Evolutionary conservation across 495 filamentous ascomycete species (phyloP), one percentile per base, ranked within the genome.

Genomic region (Letharia columbiana): DNA sequence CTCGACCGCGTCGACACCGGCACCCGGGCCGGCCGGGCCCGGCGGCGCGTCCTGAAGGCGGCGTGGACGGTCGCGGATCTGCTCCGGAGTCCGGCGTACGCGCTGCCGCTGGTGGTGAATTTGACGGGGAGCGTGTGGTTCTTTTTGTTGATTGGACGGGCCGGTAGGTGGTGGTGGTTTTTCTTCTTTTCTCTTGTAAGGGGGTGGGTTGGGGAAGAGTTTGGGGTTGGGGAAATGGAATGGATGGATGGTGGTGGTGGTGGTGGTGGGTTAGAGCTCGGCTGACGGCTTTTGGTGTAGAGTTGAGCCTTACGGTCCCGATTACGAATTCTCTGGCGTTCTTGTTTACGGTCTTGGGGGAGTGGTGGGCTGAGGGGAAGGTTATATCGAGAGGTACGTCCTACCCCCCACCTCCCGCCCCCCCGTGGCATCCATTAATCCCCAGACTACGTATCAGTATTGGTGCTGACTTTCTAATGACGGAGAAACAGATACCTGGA

Each of bases 61-160:
- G 80, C 87, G 63, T 93, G 88, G 71, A 91, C 85, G 18, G 88
- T 93, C 20, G 68, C 86, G 11, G 94, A 96, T 74, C 76, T 97
- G 70, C 76, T 98, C 15, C 77, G 82, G 57, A 91, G 89, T 65
- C 91, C 91, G 58, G 83, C 83, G 37, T 98, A 98, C 75, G 88
- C 91, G 15, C 73, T 96, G 45, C 93, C 93, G 37, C 73, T 98
- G 70, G 77, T 96, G 61, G 79, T 96, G 39, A 98, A 98, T 72
- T 75, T 97, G 70, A 96, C 94, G 44, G 94, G 94, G 65, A 96
- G 91, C 71, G 82, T 98, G 67, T 98, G 94, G 94, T 98, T 98
- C 71, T 98, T 98, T 72, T 74, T 97, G 70, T 78, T 98, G 67
- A 90, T 98, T 79, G 94, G 94, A 63, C 83, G 92, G 56, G 60